Evolutionary conservation across 176 grass and related monocot species (phyloP).

Genomic region (Paspalum vaginatum): DNA sequence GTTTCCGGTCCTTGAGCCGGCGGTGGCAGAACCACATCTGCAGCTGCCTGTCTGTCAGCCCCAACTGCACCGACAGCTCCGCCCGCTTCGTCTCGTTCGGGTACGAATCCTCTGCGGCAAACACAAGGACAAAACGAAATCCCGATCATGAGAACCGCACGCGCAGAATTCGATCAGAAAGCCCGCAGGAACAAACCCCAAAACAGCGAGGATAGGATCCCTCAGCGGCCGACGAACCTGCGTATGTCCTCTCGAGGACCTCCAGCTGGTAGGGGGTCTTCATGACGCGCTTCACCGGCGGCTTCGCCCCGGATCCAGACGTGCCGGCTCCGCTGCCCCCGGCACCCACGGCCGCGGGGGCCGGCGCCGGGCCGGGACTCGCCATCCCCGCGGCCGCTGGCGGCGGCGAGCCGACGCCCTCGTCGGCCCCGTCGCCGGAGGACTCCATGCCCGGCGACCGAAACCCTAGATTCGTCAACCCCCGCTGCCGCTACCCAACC

Average conservation of each 20-base stretch:
- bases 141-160: neutral
- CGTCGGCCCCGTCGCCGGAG: constrained; percentile 66
- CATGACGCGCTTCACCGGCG: constrained; percentile 75
- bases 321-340: constrained; percentile 32
- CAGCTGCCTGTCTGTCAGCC: constrained; percentile 83
- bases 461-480: constrained; percentile 57
- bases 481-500: neutral
- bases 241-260: constrained; percentile 83
- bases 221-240: constrained; percentile 50
- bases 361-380: constrained; percentile 29
- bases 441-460: constrained; percentile 60
- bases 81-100: constrained; percentile 58
- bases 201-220: neutral
- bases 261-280: constrained; percentile 97
- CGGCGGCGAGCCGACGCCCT: constrained; percentile 26
- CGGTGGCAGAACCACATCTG: constrained; percentile 99
- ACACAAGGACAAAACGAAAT: constrained; percentile 7
- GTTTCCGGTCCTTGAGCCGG: constrained; percentile 84
- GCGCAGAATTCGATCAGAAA: constrained; percentile 7
- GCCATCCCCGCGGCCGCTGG: constrained; percentile 28
- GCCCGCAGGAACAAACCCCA: neutral
- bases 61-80: constrained; percentile 69
- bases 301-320: constrained; percentile 60
- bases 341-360: constrained; percentile 29
- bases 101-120: constrained; percentile 70